Evolutionary conservation across 805 yeast species (phyloP).

Genomic region (Sungouiozyma intestinalis): DNA sequence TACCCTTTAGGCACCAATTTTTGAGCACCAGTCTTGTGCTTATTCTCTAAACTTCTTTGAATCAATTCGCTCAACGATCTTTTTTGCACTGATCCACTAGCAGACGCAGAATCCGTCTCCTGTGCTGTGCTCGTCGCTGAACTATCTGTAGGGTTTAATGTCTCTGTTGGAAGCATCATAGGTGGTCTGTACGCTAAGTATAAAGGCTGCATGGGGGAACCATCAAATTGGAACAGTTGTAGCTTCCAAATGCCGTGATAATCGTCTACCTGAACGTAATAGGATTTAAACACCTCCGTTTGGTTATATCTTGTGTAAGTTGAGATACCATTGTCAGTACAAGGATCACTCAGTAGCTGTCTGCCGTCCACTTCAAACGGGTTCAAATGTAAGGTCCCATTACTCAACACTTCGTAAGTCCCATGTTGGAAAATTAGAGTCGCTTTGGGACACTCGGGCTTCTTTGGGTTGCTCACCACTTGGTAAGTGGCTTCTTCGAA

Average conservation of each 20-base stretch:
- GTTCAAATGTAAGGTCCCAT: slow-evolving; percentile 57
- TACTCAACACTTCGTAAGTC: slow-evolving; percentile 46
- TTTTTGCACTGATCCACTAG: slow-evolving; percentile 12
- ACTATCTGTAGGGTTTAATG: slow-evolving; percentile 69
- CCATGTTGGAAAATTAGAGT: slow-evolving; percentile 87
- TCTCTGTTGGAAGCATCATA: slow-evolving; percentile 86
- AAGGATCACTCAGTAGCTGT: slow-evolving; percentile 81
- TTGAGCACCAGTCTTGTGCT: slow-evolving; percentile 62
- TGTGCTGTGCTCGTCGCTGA: slow-evolving; percentile 22
- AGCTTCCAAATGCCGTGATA: slow-evolving; percentile 80
- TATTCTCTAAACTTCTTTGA: slow-evolving; percentile 70
- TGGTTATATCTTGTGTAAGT: slow-evolving; percentile 65
- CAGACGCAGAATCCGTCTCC: slow-evolving; percentile 6
- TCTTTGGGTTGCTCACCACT: slow-evolving; percentile 54
- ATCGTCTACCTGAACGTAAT: slow-evolving; percentile 50
- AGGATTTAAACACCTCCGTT: slow-evolving; percentile 47
- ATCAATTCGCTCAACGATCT: slow-evolving; percentile 36
- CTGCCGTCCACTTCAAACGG: slow-evolving; percentile 89
- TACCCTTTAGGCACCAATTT: slow-evolving; percentile 7
- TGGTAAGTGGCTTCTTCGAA: slow-evolving; percentile 86
- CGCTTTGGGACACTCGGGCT: slow-evolving; percentile 79
- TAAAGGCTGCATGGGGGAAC: slow-evolving; percentile 73
- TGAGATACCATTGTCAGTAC: slow-evolving; percentile 51
- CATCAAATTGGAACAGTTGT: slow-evolving; percentile 66
- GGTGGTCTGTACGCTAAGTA: slow-evolving; percentile 92